Base-by-base conservation (phyloP, 495 filamentous ascomycete species). In the Daldinia decipiens region DNA sequence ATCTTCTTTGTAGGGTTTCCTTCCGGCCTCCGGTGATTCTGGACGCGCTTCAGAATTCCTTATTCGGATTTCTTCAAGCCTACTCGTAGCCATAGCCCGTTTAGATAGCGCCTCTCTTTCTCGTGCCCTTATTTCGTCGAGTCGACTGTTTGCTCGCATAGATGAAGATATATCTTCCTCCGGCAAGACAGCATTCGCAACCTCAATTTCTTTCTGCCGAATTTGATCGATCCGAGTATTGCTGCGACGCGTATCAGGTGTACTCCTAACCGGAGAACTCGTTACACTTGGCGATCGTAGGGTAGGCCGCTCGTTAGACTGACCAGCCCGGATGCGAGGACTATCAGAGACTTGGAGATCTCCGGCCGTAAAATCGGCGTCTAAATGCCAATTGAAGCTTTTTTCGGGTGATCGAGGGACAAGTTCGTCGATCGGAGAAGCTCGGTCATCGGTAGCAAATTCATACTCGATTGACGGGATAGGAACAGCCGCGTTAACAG, bases 311-410 rank as follows among this genome's bases (percentile, higher is more conserved):
- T 24, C 55, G 36, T 62, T 66, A 13, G 69, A 67, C 54, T 74
- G 73, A 9, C 24, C 32, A 1, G 68, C 59, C 11, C 57, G 65
- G 21, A 88, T 78, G 15, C 85, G 85, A 36, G 89, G 89, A 40
- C 88, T 91, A 12, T 82, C 77, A 3, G 89, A 91, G 7, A 89
- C 71, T 54, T 90, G 85, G 32, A 91, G 62, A 51, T 88, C 88
- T 21, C 81, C 82, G 27, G 83, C 86, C n/a, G 89, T 90, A 65
- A 93, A 90, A 39, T 92, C 89, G 5, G 85, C 80, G 51, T 86
- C 84, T 17, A 84, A 72, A 45, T 90, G 82, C 87, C 85, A 88
- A 27, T 85, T 82, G 21, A 79, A 82, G 65, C 81, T 81, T 65
- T 83, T 80, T 39, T 87, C 79, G 2, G 84, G 78, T 21, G 86